Conservation (phyloP, 176 grass and related monocot genomes). For the Saccharum spontaneum region DNA sequence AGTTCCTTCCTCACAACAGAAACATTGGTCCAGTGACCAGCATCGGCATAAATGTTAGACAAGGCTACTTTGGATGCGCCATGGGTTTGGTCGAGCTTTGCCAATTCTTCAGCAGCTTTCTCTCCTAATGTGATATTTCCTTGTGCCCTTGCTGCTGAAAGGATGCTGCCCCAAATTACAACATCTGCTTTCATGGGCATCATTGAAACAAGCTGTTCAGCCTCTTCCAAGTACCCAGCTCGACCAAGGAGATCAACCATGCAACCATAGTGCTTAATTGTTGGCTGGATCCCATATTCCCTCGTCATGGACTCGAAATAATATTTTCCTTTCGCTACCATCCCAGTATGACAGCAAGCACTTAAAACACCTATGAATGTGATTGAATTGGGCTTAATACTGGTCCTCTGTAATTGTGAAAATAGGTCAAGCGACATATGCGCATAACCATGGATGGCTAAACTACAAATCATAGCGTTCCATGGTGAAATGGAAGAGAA, state of each 20-base stretch:
- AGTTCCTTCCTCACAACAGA: constrained; percentile 51
- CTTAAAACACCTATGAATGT: constrained; percentile 66
- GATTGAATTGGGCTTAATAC: constrained; percentile 64
- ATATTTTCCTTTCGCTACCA: constrained; percentile 46
- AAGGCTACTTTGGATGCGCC: constrained; percentile 60
- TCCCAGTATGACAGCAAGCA: constrained; percentile 70
- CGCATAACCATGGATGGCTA: constrained; percentile 77
- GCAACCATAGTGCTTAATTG: constrained; percentile 91
- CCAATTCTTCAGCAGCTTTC: constrained; percentile 55
- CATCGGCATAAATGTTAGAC: constrained; percentile 64
- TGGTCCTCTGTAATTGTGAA: constrained; percentile 43
- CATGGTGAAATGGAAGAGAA: constrained; percentile 62
- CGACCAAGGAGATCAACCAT: constrained; percentile 81
- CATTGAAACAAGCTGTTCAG: constrained; percentile 42
- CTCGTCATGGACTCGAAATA: constrained; percentile 62
- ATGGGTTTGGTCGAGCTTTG: constrained; percentile 57
- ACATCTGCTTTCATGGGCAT: constrained; percentile 84
- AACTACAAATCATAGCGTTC: constrained; percentile 78
- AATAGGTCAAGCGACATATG: constrained; percentile 56
- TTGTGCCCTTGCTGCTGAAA: constrained; percentile 66
- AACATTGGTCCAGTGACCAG: constrained; percentile 52
- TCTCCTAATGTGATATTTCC: constrained; percentile 66
- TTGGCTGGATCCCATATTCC: constrained; percentile 56
- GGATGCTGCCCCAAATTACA: constrained; percentile 70
- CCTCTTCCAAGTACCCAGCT: constrained; percentile 79